Conservation (phyloP, 305 asterid species). For the Fraxinus angustifolia region DNA sequence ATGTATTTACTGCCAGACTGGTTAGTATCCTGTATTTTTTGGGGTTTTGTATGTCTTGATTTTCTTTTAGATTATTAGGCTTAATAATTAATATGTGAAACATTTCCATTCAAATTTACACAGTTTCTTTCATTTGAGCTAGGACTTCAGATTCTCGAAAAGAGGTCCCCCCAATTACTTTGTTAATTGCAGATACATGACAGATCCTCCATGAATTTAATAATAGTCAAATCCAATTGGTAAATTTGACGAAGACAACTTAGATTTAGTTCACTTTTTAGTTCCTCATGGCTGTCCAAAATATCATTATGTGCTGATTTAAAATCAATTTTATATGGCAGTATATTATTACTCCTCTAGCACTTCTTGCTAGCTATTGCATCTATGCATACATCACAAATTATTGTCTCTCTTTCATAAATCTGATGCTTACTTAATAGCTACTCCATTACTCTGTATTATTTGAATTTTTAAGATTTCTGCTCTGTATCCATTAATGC, state of each 20-base stretch:
- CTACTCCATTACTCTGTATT: not conserved
- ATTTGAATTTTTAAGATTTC: not conserved
- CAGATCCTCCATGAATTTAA: constrained; percentile 9
- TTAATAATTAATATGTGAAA: not conserved
- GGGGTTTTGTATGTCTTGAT: constrained; percentile 6
- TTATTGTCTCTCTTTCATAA: not conserved
- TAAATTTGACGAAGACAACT: not conserved
- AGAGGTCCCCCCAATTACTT: constrained; percentile 9
- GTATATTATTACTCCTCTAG: not conserved
- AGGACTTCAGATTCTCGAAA: constrained; percentile 4
- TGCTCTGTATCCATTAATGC: not conserved
- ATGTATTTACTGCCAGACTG: constrained; percentile 90
- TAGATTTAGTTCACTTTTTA: not conserved
- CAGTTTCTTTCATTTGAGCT: not conserved
- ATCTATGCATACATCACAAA: not conserved
- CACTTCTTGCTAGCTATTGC: not conserved
- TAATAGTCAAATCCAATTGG: constrained; percentile 7
- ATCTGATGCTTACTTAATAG: not conserved
- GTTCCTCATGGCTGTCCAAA: not conserved
- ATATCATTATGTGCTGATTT: not conserved
- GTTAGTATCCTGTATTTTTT: constrained; percentile 42
- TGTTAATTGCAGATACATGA: constrained; percentile 8
- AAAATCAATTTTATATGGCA: not conserved
- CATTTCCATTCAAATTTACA: not conserved
- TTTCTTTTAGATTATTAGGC: constrained; percentile 6